phyloP scores from a whole-genome alignment of 345 rosid species.

The Cardamine occulta region DNA sequence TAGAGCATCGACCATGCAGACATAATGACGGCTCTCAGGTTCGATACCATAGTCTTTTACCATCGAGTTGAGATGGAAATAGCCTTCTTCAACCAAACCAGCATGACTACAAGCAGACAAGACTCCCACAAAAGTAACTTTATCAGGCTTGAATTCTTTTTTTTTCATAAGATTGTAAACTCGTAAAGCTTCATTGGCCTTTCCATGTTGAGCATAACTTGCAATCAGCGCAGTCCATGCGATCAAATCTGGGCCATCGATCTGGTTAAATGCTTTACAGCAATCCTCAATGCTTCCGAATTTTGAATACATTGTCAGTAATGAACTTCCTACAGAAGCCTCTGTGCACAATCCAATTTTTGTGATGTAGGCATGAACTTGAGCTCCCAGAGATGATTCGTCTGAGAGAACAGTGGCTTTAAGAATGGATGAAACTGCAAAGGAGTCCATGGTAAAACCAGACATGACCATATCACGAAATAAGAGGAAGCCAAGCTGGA shows the following conservation, averaged over 20 bases:
- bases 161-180: constrained; percentile 56
- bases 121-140: constrained; percentile 65
- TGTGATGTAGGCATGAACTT: constrained; percentile 58
- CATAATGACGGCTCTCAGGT: constrained; percentile 65
- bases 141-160: constrained; percentile 62
- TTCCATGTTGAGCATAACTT: constrained; percentile 78
- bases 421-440: constrained; percentile 59
- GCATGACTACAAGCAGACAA: constrained; percentile 78
- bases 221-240: constrained; percentile 76
- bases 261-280: constrained; percentile 58
- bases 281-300: constrained; percentile 70
- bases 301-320: constrained; percentile 70
- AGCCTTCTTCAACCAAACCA: constrained; percentile 73
- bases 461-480: constrained; percentile 53
- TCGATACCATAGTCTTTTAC: constrained; percentile 58
- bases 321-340: constrained; percentile 72
- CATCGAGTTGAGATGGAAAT: constrained; percentile 65
- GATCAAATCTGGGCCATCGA: constrained; percentile 61
- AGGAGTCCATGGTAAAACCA: constrained; percentile 56
- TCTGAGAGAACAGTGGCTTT: constrained; percentile 51
- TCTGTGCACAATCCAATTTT: constrained; percentile 61
- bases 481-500: constrained; percentile 58
- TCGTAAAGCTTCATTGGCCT: constrained; percentile 62
- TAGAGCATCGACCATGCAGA: constrained; percentile 81
- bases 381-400: constrained; percentile 58